These are phyloP conservation scores for Sporothrix globosa DNA, from an alignment of 2,329 filamentous ascomycete genomes.

Conservation along the genomic window DNA sequence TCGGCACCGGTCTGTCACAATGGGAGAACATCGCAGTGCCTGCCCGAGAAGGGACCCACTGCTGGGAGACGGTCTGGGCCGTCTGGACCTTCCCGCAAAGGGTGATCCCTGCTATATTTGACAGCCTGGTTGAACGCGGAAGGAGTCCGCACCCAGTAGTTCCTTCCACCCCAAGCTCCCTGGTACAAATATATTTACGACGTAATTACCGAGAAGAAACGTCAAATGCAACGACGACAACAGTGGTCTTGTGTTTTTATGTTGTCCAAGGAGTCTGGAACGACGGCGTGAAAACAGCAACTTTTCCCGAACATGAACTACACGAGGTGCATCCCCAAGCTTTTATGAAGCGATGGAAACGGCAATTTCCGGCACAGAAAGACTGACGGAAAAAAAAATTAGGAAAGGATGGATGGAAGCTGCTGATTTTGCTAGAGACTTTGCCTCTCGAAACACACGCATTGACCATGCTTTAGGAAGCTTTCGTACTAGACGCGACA, in stretches of 20 bases:
- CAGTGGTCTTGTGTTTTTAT: too few species aligned
- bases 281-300: too few species aligned
- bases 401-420: not conserved
- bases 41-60: not conserved
- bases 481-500: not conserved
- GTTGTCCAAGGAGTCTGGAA: too few species aligned
- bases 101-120: constrained; percentile 4
- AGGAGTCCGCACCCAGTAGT: not conserved
- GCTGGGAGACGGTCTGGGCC: not conserved
- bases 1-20: not conserved
- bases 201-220: too few species aligned
- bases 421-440: not conserved
- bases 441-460: constrained; percentile 13
- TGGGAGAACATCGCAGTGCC: not conserved
- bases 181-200: too few species aligned
- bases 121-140: not conserved
- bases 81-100: not conserved
- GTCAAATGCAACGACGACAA: too few species aligned
- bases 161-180: too few species aligned
- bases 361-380: not conserved
- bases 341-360: not conserved
- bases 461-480: constrained; percentile 1
- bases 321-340: too few species aligned
- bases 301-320: too few species aligned
- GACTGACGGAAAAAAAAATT: not conserved